Base-by-base conservation (phyloP, 768 basidiomycete species). In the Kwoniella pini region DNA sequence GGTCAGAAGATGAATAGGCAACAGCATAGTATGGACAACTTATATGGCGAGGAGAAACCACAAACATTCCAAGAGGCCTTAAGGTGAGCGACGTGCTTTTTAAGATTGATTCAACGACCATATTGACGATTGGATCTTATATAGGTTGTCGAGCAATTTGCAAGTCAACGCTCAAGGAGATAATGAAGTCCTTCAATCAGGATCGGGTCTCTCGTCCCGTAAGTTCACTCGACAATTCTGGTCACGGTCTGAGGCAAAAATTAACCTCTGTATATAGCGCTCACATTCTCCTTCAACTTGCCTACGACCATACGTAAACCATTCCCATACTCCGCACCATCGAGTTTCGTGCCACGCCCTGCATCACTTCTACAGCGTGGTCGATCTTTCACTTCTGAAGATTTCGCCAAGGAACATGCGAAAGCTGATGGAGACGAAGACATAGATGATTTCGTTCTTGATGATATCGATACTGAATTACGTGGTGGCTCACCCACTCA, bases 361-460 rank as follows among this genome's bases (percentile, higher is more conserved):
- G 58, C 63, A 38, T 70, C 69, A 3, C 69, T 76, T 7, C 59
- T 76, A 3, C 70, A 71, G 44, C 58, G 74, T n/a, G 74, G 74
- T 38, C 65, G 68, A 11, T 71, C 68, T 19, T 76, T 73, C 63
- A 76, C 74, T n/a, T 70, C 69, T 3, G 70, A 71, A 46, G 74
- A 76, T 40, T 71, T 72, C 49, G 65, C 58, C 19, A 53, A 65
- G 31, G 64, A 72, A 28, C 52, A 54, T 9, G 44, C 57, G 11
- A 57, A 36, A 24, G 39, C 50, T 30, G 26, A 21, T 1, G 45
- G 40, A 30, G 40, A 46, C 12, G 26, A 43, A n/a, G 53, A 43
- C 3, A 56, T 53, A 11, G 64, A 62, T 31, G 62, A 62, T 17
- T 50, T 50, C 43, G 22, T 21, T 9, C 27, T 58, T 22, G 60